phyloP scores from a whole-genome alignment of 108 stramenopile species.

The Ochromonas danica region DNA sequence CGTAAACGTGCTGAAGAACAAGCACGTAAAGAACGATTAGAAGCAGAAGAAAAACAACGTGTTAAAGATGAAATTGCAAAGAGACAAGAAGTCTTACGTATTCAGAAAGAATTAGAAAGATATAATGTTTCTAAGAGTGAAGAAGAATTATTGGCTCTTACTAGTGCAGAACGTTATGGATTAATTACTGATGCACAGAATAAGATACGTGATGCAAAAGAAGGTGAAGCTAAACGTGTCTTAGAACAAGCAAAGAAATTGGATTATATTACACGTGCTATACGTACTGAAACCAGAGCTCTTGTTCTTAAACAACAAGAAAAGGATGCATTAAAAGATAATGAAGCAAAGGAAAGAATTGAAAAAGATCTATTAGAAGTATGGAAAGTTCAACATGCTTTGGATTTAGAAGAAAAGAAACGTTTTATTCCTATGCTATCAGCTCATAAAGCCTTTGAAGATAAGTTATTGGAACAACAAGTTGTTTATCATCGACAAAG shows the following conservation, averaged over 20 bases:
- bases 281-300: constrained; percentile 81
- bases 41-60: constrained; percentile 71
- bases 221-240: constrained; percentile 77
- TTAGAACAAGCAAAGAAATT: constrained; percentile 75
- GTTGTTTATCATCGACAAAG: not conserved
- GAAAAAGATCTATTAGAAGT: not conserved
- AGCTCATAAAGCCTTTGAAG: not conserved
- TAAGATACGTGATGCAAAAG: constrained; percentile 77
- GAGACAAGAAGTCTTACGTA: constrained; percentile 50
- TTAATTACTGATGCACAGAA: constrained; percentile 72
- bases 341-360: not conserved
- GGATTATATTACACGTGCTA: constrained; percentile 87
- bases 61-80: constrained; percentile 86
- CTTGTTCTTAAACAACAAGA: constrained; percentile 62
- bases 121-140: constrained; percentile 53
- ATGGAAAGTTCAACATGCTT: constrained; percentile 2
- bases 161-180: constrained; percentile 34
- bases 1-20: constrained; percentile 71
- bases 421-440: not conserved
- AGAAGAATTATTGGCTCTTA: constrained; percentile 55
- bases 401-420: not conserved
- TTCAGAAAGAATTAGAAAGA: constrained; percentile 72
- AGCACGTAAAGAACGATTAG: constrained; percentile 63
- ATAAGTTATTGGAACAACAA: constrained; percentile 4
- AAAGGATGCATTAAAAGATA: not conserved